These are phyloP conservation scores for Penicillium goetzii DNA, from an alignment of 495 filamentous ascomycete genomes.

Conservation along the genomic window DNA sequence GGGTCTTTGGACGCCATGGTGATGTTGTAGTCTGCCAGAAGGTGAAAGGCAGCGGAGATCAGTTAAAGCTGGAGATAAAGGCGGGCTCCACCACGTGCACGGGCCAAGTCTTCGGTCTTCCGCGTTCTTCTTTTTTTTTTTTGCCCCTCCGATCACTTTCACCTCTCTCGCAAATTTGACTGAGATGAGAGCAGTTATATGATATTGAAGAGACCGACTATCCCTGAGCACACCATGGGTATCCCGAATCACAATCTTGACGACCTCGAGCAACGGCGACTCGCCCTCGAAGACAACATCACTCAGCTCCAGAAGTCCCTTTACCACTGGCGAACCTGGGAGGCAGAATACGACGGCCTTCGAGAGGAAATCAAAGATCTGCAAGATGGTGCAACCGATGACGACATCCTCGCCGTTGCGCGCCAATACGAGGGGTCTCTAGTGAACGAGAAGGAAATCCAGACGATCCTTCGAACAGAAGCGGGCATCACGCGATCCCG, in stretches of 20 bases:
- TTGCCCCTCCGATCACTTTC: slow-evolving; percentile 9
- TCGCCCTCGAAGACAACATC: slow-evolving; percentile 75
- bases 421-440: slow-evolving; percentile 54
- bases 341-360: slow-evolving; percentile 86
- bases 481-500: slow-evolving; percentile 41
- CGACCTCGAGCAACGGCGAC: slow-evolving; percentile 72
- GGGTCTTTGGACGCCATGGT: slow-evolving; percentile 45
- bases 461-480: slow-evolving; percentile 37
- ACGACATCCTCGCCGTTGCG: slow-evolving; percentile 57
- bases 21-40: slow-evolving; percentile 16
- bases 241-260: slow-evolving; percentile 38
- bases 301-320: slow-evolving; percentile 74
- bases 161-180: background rate
- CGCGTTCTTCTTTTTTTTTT: slow-evolving; percentile 27
- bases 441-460: slow-evolving; percentile 60
- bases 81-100: slow-evolving; percentile 24
- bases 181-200: background rate
- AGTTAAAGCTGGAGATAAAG: slow-evolving; percentile 24
- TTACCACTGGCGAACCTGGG: slow-evolving; percentile 85
- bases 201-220: background rate
- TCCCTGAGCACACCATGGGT: slow-evolving; percentile 34
- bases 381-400: slow-evolving; percentile 48
- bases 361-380: slow-evolving; percentile 72
- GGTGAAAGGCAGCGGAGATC: slow-evolving; percentile 13
- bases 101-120: slow-evolving; percentile 21